phyloP scores from a whole-genome alignment of 2,329 filamentous ascomycete genomes.

The Thielaviopsis ethacetica region DNA sequence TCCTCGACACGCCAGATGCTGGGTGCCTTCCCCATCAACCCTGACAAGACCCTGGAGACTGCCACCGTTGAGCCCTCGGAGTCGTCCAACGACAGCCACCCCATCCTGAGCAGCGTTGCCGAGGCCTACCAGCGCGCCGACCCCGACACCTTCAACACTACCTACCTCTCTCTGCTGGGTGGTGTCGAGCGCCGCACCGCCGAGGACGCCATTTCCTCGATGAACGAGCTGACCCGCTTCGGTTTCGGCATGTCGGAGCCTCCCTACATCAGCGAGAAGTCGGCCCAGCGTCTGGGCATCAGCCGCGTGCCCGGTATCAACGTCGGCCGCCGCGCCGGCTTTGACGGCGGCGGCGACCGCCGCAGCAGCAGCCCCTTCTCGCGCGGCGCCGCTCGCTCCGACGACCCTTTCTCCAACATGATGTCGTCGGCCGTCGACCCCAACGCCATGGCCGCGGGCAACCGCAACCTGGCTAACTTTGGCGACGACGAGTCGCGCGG shows the following conservation, averaged over 20 bases:
- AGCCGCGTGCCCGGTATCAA: slow-evolving; percentile 19
- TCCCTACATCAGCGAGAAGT: slow-evolving; percentile 22
- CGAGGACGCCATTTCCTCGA: slow-evolving; percentile 25
- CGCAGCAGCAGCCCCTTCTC: slow-evolving; percentile 1
- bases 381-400: background rate
- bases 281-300: slow-evolving; percentile 20
- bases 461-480: slow-evolving; percentile 1
- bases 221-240: slow-evolving; percentile 36
- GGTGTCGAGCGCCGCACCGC: slow-evolving; percentile 25
- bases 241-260: slow-evolving; percentile 36
- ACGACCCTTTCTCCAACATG: slow-evolving; percentile 9
- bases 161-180: slow-evolving; percentile 44
- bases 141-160: slow-evolving; percentile 17
- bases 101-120: slow-evolving; percentile 26
- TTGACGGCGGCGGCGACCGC: slow-evolving; percentile 6
- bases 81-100: slow-evolving; percentile 7
- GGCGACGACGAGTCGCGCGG: slow-evolving; percentile 8
- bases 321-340: slow-evolving; percentile 13
- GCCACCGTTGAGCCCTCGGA: slow-evolving; percentile 19
- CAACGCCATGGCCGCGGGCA: background rate
- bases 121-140: slow-evolving; percentile 19
- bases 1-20: slow-evolving; percentile 33
- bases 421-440: slow-evolving; percentile 6
- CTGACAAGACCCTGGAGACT: slow-evolving; percentile 32
- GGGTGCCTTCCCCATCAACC: slow-evolving; percentile 41